Evolutionary conservation across 306 rosid genomes (phyloP).

Genomic region (Trifolium repens): DNA sequence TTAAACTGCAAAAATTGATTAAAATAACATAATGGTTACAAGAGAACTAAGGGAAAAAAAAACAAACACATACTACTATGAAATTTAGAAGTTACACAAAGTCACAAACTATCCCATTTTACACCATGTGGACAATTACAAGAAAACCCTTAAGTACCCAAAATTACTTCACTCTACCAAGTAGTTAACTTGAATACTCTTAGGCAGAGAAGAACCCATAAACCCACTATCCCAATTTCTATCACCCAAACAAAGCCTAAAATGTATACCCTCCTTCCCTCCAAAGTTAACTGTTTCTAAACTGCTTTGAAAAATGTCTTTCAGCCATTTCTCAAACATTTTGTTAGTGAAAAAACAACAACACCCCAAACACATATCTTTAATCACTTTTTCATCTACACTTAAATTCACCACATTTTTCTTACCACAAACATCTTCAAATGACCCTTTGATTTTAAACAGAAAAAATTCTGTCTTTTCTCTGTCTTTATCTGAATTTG

Average conservation of each 20-base stretch:
- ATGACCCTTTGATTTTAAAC: slow-evolving; percentile 60
- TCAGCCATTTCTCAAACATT: slow-evolving; percentile 89
- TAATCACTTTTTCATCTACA: slow-evolving; percentile 76
- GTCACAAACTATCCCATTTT: slow-evolving; percentile 55
- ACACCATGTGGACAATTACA: slow-evolving; percentile 48
- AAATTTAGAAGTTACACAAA: slow-evolving; percentile 68
- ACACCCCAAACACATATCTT: slow-evolving; percentile 60
- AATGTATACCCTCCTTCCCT: slow-evolving; percentile 66
- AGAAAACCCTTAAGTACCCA: slow-evolving; percentile 34
- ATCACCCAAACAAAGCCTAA: slow-evolving; percentile 76
- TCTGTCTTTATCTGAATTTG: slow-evolving; percentile 54
- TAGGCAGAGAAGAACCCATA: slow-evolving; percentile 80
- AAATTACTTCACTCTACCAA: slow-evolving; percentile 49
- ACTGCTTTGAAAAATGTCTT: slow-evolving; percentile 78
- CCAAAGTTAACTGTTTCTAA: slow-evolving; percentile 60
- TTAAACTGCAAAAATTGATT: slow-evolving; percentile 1
- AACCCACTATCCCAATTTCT: slow-evolving; percentile 71
- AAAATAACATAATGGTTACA: background rate
- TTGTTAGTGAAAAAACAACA: slow-evolving; percentile 72
- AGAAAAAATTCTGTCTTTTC: slow-evolving; percentile 60
- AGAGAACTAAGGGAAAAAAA: slow-evolving; percentile 21
- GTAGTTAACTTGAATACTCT: slow-evolving; percentile 65
- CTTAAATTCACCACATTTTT: slow-evolving; percentile 55
- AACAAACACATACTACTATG: slow-evolving; percentile 56
- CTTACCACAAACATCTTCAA: slow-evolving; percentile 59